Evolutionary conservation across 2,329 filamentous ascomycete species (phyloP).

Genomic region (Didymellaceae sp.): DNA sequence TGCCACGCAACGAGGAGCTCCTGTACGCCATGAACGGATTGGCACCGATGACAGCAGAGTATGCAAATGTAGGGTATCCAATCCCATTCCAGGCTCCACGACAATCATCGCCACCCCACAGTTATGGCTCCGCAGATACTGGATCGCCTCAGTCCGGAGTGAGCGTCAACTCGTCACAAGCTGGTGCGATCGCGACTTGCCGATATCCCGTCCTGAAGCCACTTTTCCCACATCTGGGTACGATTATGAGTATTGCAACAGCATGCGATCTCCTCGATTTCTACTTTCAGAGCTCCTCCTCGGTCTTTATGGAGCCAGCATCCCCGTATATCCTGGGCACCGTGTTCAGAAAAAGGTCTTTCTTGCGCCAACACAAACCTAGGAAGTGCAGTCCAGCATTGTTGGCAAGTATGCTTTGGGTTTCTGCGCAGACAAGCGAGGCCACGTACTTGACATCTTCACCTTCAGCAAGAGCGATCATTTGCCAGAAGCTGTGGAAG

Average conservation of each 20-base stretch:
- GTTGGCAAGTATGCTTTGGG: slow-evolving; percentile 93
- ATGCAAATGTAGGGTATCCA: slow-evolving; percentile 41
- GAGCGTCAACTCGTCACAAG: slow-evolving; percentile 44
- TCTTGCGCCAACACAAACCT: slow-evolving; percentile 82
- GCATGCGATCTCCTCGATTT: slow-evolving; percentile 90
- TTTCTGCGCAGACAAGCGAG: slow-evolving; percentile 89
- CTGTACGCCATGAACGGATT: slow-evolving; percentile 49
- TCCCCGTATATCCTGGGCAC: slow-evolving; percentile 90
- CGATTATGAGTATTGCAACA: slow-evolving; percentile 77
- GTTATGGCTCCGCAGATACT: slow-evolving; percentile 46
- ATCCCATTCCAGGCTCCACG: slow-evolving; percentile 41
- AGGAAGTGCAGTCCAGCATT: slow-evolving; percentile 83
- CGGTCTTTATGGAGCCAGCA: slow-evolving; percentile 83
- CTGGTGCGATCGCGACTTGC: slow-evolving; percentile 35
- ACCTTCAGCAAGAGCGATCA: slow-evolving; percentile 79
- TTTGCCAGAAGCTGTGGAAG: slow-evolving; percentile 87
- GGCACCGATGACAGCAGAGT: slow-evolving; percentile 42
- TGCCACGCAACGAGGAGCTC: slow-evolving; percentile 43
- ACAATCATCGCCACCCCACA: slow-evolving; percentile 43
- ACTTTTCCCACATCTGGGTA: slow-evolving; percentile 78
- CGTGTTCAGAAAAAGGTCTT: slow-evolving; percentile 85
- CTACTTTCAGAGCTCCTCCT: slow-evolving; percentile 89
- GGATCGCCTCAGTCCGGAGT: slow-evolving; percentile 46
- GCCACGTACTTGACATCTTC: slow-evolving; percentile 81
- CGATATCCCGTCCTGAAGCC: slow-evolving; percentile 87